Percentiles rank a stretch among this genome's conserved stretches.
These are phyloP conservation scores for Microdochium paspali DNA, from an alignment of 2,329 filamentous ascomycete genomes.

Conservation along the genomic window DNA sequence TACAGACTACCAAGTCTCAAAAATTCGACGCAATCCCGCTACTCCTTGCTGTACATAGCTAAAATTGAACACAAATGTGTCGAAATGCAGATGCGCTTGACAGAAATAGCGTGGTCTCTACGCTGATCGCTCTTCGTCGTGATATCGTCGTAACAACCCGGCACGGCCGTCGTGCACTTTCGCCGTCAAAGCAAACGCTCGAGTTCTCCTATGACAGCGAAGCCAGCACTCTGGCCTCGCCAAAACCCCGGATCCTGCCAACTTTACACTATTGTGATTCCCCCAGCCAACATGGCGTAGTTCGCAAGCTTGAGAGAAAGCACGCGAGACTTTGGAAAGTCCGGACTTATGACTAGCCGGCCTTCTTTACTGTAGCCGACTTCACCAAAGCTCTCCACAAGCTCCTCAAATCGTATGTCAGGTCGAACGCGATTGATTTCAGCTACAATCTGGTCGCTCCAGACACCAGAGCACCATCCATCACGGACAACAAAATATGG, in stretches of 20 bases:
- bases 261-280: conserved; percentile 22
- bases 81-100: neutral
- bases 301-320: conserved; percentile 48
- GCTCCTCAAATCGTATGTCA: conserved; percentile 46
- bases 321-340: conserved; percentile 41
- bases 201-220: too few relatives aligned
- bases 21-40: neutral
- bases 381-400: conserved; percentile 55
- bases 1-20: too few relatives aligned
- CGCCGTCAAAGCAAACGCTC: too few relatives aligned
- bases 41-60: neutral
- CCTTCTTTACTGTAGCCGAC: conserved; percentile 50
- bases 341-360: conserved; percentile 44
- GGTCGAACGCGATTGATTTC: conserved; percentile 52
- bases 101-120: neutral
- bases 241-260: neutral
- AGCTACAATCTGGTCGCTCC: conserved; percentile 59
- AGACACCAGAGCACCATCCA: conserved; percentile 57
- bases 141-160: too few relatives aligned
- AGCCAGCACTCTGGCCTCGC: too few relatives aligned
- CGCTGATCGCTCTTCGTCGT: neutral
- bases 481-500: conserved; percentile 60
- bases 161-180: too few relatives aligned
- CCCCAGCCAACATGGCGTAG: conserved; percentile 39
- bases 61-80: neutral